phyloP scores from a whole-genome alignment of 2,329 filamentous ascomycete species.

The Berkeleyomyces rouxiae region DNA sequence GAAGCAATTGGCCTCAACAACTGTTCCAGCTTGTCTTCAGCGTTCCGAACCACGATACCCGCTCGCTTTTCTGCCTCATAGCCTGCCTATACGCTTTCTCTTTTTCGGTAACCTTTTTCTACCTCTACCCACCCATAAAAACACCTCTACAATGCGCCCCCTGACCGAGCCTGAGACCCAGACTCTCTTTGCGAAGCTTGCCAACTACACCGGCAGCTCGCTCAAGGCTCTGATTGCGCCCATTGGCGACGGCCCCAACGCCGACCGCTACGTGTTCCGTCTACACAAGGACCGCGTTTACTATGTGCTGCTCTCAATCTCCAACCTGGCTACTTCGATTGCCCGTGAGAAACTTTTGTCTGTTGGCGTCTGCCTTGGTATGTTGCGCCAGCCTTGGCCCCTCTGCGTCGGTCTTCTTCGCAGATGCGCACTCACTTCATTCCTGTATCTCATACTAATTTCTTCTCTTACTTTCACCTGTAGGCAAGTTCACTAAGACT shows the following conservation, averaged over 20 bases:
- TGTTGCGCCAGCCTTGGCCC: constrained; percentile 8
- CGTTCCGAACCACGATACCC: background rate
- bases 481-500: constrained; percentile 89
- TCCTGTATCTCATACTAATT: background rate
- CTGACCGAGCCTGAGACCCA: constrained; percentile 67
- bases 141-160: constrained; percentile 46
- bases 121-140: background rate
- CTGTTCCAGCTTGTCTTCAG: background rate
- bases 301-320: constrained; percentile 77
- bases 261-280: constrained; percentile 73
- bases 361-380: constrained; percentile 69
- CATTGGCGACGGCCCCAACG: constrained; percentile 46
- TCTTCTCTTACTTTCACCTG: background rate
- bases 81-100: background rate
- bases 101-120: constrained; percentile 3
- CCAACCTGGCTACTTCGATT: constrained; percentile 79
- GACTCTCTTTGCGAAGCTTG: constrained; percentile 80
- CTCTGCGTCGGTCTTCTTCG: background rate
- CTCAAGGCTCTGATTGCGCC: constrained; percentile 72
- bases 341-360: constrained; percentile 68
- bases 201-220: constrained; percentile 77
- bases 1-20: background rate
- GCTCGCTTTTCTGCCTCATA: background rate
- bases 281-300: constrained; percentile 72
- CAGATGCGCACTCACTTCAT: background rate